phyloP scores from a whole-genome alignment of 2,329 filamentous ascomycete genomes.

The Pseudocercospora macadamiae region DNA sequence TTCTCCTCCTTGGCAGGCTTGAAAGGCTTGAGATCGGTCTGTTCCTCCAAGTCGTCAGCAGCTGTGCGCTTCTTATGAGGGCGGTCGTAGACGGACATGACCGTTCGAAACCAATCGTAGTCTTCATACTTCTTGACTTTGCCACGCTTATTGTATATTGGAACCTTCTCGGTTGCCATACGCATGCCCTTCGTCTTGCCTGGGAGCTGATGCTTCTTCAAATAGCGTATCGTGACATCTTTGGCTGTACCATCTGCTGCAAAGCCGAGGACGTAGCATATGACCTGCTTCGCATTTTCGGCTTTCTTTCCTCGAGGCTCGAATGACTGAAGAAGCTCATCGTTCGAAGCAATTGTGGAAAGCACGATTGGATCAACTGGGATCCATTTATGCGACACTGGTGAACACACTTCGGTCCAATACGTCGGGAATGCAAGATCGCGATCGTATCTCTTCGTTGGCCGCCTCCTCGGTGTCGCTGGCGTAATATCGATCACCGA shows the following conservation, averaged over 20 bases:
- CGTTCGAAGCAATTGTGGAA: constrained; percentile 70
- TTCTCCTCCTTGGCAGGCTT: constrained; percentile 63
- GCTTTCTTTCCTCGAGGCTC: constrained; percentile 83
- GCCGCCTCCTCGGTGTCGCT: constrained; percentile 45
- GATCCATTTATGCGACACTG: constrained; percentile 75
- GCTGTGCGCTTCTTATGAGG: constrained; percentile 61
- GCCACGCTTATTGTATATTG: constrained; percentile 75
- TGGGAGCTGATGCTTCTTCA: constrained; percentile 79
- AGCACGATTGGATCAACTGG: constrained; percentile 75
- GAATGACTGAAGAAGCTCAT: constrained; percentile 72
- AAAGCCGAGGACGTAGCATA: constrained; percentile 85
- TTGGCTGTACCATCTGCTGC: constrained; percentile 86
- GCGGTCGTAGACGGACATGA: constrained; percentile 73
- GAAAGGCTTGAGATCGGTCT: constrained; percentile 72
- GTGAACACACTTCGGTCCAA: constrained; percentile 89
- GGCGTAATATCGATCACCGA: constrained; percentile 62
- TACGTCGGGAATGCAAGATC: constrained; percentile 86
- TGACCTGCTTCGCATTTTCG: constrained; percentile 83
- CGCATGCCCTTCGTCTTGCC: constrained; percentile 87
- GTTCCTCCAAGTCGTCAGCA: constrained; percentile 78
- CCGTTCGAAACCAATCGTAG: constrained; percentile 85
- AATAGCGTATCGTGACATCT: constrained; percentile 89
- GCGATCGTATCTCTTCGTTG: constrained; percentile 64
- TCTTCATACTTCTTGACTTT: constrained; percentile 76
- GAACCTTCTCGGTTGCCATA: constrained; percentile 76